These are phyloP conservation scores for Benincasa hispida DNA, from an alignment of 306 rosid species.

Conservation along the genomic window DNA sequence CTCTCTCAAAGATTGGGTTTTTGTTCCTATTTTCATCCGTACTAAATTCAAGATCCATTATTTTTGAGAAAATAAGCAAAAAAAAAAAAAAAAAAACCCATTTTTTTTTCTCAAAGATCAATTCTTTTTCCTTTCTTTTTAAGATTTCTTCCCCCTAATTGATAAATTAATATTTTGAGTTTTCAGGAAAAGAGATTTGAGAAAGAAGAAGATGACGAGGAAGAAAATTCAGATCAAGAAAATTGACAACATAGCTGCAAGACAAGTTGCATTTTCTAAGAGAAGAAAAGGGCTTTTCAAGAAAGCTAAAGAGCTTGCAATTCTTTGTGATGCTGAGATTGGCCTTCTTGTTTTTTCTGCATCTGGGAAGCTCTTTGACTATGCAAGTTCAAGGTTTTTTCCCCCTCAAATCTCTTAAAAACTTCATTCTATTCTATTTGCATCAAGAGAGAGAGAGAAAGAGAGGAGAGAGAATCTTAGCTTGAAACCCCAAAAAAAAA, in stretches of 20 bases:
- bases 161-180: background rate
- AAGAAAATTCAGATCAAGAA: constrained; percentile 28
- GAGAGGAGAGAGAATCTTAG: background rate
- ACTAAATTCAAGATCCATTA: background rate
- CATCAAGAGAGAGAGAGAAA: background rate
- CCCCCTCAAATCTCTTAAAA: background rate
- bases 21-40: background rate
- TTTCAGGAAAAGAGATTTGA: background rate
- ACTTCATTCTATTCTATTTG: background rate
- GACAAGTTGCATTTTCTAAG: constrained; percentile 31
- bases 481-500: background rate
- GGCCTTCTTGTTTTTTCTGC: constrained; percentile 6
- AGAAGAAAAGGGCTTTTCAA: constrained; percentile 18
- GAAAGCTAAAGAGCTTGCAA: constrained; percentile 6
- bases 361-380: constrained; percentile 8
- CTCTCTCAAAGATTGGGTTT: background rate
- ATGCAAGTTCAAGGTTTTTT: background rate
- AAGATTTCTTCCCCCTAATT: too few species aligned
- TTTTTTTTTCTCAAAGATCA: background rate
- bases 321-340: constrained; percentile 7
- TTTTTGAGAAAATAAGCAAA: background rate
- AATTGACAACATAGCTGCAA: constrained; percentile 27
- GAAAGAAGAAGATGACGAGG: constrained; percentile 12
- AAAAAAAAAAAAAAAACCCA: background rate
- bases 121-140: background rate